Evolutionary conservation across 2,329 filamentous ascomycete species (phyloP).

Genomic region (Phaeosphaeria sp.): DNA sequence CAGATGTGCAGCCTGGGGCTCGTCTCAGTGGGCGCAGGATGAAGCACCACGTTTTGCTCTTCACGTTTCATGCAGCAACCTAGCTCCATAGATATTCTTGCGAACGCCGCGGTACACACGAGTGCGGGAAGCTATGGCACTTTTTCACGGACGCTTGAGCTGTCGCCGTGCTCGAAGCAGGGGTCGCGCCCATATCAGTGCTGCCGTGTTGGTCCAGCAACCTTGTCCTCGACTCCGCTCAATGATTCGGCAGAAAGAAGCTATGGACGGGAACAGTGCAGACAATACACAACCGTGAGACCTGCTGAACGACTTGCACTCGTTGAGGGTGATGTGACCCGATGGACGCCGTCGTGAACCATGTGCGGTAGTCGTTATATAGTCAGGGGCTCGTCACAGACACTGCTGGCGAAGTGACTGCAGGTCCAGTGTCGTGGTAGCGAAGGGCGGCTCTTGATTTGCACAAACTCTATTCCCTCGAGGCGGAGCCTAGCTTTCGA

Average conservation of each 20-base stretch:
- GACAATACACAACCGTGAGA: not conserved
- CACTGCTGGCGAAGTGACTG: not conserved
- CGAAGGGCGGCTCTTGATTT: not conserved
- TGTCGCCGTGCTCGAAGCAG: conserved; percentile 9
- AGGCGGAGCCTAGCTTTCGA: not conserved
- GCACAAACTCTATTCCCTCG: not conserved
- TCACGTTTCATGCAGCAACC: conserved; percentile 27
- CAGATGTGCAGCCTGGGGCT: not conserved
- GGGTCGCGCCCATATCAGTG: not conserved
- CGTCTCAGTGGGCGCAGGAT: conserved; percentile 30
- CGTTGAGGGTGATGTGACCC: not conserved
- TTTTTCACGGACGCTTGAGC: not conserved
- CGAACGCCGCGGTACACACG: conserved; percentile 15
- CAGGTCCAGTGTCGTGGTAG: not conserved
- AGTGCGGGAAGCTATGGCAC: conserved; percentile 5
- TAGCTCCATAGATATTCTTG: conserved; percentile 1
- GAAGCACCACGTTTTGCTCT: conserved; percentile 30
- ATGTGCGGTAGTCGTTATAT: not conserved
- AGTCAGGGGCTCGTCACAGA: not conserved
- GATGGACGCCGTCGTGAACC: not conserved
- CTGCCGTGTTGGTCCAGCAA: conserved; percentile 14
- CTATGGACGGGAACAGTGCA: not conserved
- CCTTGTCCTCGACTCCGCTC: conserved; percentile 7
- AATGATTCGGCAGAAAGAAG: not conserved
- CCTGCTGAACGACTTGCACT: not conserved